These are phyloP conservation scores for Phytophthora tentaculata DNA, from an alignment of 352 stramenopile genomes.

Conservation along the genomic window DNA sequence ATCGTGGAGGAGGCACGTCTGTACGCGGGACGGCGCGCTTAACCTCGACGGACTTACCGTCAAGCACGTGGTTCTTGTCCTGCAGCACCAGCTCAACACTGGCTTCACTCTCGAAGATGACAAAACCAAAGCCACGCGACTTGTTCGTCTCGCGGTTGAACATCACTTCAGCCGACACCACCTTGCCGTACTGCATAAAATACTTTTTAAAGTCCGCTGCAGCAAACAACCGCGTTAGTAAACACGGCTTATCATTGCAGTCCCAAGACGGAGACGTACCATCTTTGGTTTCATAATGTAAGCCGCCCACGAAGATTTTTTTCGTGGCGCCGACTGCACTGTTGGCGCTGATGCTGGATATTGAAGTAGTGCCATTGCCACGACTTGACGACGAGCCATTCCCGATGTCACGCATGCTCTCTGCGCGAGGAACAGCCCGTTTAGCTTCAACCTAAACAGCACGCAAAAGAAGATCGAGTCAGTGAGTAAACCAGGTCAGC, in stretches of 20 bases:
- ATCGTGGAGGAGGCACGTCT: slow-evolving; percentile 76
- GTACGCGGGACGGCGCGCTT: slow-evolving; percentile 87
- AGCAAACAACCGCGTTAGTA: too few relatives aligned
- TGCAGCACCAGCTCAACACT: slow-evolving; percentile 89
- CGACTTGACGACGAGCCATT: slow-evolving; percentile 55
- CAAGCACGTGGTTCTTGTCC: slow-evolving; percentile 90
- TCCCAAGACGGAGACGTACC: slow-evolving; percentile 62
- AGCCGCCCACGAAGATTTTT: slow-evolving; percentile 93
- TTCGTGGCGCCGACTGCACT: slow-evolving; percentile 82
- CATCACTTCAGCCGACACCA: slow-evolving; percentile 94
- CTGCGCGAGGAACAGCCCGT: slow-evolving; percentile 87
- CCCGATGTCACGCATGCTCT: slow-evolving; percentile 78
- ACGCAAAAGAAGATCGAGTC: slow-evolving; percentile 25
- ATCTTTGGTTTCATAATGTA: slow-evolving; percentile 95
- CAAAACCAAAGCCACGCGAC: slow-evolving; percentile 93
- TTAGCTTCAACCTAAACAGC: slow-evolving; percentile 89
- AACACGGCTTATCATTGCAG: too few relatives aligned
- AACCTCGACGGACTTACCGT: slow-evolving; percentile 92
- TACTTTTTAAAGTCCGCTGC: slow-evolving; percentile 92
- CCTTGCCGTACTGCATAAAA: slow-evolving; percentile 93
- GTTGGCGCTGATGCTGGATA: slow-evolving; percentile 60
- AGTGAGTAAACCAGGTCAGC: slow-evolving; percentile 9
- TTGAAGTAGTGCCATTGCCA: slow-evolving; percentile 53
- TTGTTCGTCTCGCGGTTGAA: slow-evolving; percentile 96
- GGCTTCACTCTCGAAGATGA: slow-evolving; percentile 91